Conservation (phyloP, 768 basidiomycete species). For the Psilocybe azurescens region DNA sequence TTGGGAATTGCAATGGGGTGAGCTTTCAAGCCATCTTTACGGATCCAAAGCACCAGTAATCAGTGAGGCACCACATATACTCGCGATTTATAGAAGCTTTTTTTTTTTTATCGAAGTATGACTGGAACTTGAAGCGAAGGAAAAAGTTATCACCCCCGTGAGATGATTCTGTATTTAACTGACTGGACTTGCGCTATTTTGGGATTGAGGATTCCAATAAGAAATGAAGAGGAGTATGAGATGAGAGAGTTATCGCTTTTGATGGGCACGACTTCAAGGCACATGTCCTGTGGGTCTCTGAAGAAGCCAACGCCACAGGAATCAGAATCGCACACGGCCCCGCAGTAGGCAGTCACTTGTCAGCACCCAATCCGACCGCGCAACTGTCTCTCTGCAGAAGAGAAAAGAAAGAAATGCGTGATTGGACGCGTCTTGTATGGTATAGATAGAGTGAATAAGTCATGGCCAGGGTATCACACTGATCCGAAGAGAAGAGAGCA, state of each 20-base stretch:
- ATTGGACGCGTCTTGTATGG: not conserved
- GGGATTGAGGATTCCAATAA: not conserved
- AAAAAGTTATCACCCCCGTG: not conserved
- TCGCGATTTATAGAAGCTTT: too few relatives aligned
- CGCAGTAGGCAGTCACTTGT: not conserved
- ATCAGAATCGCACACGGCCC: not conserved
- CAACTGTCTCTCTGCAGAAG: not conserved
- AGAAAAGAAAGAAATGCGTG: not conserved
- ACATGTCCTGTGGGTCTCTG: not conserved
- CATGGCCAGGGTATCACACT: not conserved
- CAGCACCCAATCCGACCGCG: not conserved
- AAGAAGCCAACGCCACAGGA: not conserved
- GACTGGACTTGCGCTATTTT: not conserved
- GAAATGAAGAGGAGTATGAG: not conserved
- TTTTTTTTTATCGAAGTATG: too few relatives aligned
- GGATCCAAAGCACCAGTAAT: too few relatives aligned
- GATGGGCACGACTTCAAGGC: not conserved
- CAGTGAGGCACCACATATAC: too few relatives aligned
- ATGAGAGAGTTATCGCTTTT: not conserved
- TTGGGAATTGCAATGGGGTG: not conserved
- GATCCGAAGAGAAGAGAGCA: not conserved
- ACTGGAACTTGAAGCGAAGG: too few relatives aligned
- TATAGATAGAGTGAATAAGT: not conserved
- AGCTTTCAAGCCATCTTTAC: not conserved
- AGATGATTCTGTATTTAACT: not conserved